These are phyloP conservation scores for Lentinula detonsa DNA, from an alignment of 768 basidiomycete species.

Conservation along the genomic window DNA sequence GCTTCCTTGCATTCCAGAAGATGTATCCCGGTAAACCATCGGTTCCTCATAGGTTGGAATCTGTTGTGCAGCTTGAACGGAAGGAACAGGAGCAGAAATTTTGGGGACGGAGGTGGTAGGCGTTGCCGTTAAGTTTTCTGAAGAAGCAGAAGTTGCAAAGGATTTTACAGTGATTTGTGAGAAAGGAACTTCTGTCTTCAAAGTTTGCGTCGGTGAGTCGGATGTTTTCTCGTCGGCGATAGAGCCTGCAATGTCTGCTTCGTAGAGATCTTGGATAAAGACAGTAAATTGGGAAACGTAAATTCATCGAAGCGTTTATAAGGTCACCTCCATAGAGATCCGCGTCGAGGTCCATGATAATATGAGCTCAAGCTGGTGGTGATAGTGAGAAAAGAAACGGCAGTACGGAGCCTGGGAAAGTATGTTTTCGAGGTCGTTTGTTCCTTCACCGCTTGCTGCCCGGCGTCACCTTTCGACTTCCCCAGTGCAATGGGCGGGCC, in stretches of 20 bases:
- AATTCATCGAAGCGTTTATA: background rate
- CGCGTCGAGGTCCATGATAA: slow-evolving; percentile 63
- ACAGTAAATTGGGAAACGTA: background rate
- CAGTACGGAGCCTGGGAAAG: background rate
- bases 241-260: slow-evolving; percentile 51
- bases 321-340: slow-evolving; percentile 82
- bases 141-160: slow-evolving; percentile 15
- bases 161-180: slow-evolving; percentile 18
- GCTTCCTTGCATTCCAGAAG: slow-evolving; percentile 28
- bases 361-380: slow-evolving; percentile 40
- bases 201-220: background rate
- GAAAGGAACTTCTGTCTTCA: slow-evolving; percentile 13
- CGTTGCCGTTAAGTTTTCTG: slow-evolving; percentile 17
- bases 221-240: slow-evolving; percentile 28
- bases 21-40: slow-evolving; percentile 35
- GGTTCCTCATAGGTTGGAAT: slow-evolving; percentile 76
- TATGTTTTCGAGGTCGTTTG: background rate
- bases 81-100: slow-evolving; percentile 7
- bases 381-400: slow-evolving; percentile 9
- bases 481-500: background rate
- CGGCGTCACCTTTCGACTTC: background rate
- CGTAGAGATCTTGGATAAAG: slow-evolving; percentile 57
- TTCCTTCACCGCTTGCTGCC: background rate
- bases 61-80: slow-evolving; percentile 48
- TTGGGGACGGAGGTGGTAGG: slow-evolving; percentile 18